These are phyloP conservation scores for Pseudogymnoascus sp. DNA, from an alignment of 2,329 filamentous ascomycete species.

Conservation along the genomic window DNA sequence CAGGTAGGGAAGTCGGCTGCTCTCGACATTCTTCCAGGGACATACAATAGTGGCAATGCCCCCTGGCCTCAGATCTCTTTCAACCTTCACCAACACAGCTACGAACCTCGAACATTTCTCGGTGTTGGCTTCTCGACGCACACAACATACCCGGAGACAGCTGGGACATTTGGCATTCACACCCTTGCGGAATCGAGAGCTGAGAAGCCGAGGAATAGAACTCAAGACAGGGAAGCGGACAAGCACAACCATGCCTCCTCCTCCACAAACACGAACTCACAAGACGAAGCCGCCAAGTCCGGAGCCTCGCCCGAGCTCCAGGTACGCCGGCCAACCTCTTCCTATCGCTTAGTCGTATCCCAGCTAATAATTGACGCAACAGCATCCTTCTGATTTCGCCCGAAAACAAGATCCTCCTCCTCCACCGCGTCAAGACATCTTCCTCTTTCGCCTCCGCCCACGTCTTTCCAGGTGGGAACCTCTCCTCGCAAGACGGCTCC, in stretches of 20 bases:
- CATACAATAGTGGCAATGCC: conserved; percentile 6
- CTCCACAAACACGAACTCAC: neutral
- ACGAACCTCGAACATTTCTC: neutral
- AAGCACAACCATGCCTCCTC: neutral
- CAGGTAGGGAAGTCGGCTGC: neutral
- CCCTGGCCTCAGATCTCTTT: neutral
- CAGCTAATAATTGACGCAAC: conserved; percentile 2
- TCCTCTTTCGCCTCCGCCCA: conserved; percentile 83
- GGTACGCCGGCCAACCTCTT: neutral
- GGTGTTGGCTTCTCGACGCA: neutral
- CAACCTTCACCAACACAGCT: neutral
- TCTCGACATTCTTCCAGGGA: conserved; percentile 1
- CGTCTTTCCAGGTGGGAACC: conserved; percentile 88
- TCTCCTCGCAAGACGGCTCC: conserved; percentile 68
- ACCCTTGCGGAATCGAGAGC: neutral
- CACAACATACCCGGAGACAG: neutral
- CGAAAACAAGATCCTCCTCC: conserved; percentile 75
- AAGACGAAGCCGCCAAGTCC: conserved; percentile 2
- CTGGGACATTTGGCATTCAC: neutral
- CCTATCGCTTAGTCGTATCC: neutral
- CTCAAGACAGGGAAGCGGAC: neutral
- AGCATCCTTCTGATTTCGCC: conserved; percentile 81
- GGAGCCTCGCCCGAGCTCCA: neutral
- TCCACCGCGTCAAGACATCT: conserved; percentile 77
- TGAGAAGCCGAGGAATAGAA: neutral